Evolutionary conservation across 768 basidiomycete genomes (phyloP), one percentile per base, ranked within the genome.

Genomic region (Boletus coccyginus): DNA sequence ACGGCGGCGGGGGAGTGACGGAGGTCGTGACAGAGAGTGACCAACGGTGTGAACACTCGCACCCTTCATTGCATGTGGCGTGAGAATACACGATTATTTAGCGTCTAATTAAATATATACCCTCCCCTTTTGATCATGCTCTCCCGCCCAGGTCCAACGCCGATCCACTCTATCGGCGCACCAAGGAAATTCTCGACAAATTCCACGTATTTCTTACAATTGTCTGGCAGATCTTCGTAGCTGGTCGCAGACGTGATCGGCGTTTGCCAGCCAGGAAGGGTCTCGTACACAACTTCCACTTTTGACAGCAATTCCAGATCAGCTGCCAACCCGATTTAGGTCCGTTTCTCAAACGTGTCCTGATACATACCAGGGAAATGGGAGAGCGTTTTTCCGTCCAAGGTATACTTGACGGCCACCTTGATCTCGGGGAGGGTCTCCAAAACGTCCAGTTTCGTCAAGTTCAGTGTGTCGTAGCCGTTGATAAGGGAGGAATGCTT

Each of bases 371-470:
- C 93, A 49, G 95, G 95, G 79, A 98, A 96, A 9, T 93, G 88
- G 21, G 76, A 64, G 16, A 98, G 78, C 65, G 89, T 85, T 66
- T 88, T 79, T 29, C 87, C 95, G 48, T 93, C 84, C 19, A 92
- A 60, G 7, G 77, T 66, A 74, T 99, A 98, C 66, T 83, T 85
- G 53, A 91, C 81, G 4, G 80, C 96, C 21, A 99, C 80, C 73
- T 94, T 90, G 77, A 99, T 90, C 75, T 95, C 91, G 0, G 81
- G 70, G 21, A 99, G 78, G 29, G 78, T 75, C 65, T 98, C 95
- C 47, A 99, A 80, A 16, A 99, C 78, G 65, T 99, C 97, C 46
- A 99, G 84, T 71, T 99, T 99, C 47, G 97, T 99, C 62, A 99
- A 80, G 74, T 99, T 99, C 59, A 98, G 77, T 45, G 74, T 70